Percentiles rank a stretch among this genome's conserved stretches.
These are phyloP conservation scores for Annulohypoxylon stygium DNA, from an alignment of 495 filamentous ascomycete genomes.

Conservation along the genomic window DNA sequence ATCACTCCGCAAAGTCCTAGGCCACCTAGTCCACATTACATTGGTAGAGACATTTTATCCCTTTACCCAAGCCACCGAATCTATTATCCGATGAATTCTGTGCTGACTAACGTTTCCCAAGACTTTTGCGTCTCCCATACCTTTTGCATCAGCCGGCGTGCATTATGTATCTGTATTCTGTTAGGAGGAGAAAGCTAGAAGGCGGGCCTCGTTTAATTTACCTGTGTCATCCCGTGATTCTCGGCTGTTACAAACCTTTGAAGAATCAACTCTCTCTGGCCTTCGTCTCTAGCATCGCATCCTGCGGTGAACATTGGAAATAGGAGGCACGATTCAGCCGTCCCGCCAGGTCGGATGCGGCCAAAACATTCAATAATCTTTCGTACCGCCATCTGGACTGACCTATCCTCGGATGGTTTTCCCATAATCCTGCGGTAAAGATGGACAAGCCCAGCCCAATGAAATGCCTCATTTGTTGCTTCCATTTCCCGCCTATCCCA, in stretches of 20 bases:
- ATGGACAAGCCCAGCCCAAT: conserved; percentile 83
- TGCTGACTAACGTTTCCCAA: conserved; percentile 73
- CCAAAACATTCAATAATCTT: conserved; percentile 72
- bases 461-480: conserved; percentile 84
- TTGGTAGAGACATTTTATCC: conserved; percentile 1
- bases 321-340: conserved; percentile 80
- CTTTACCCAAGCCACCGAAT: conserved; percentile 5
- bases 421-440: conserved; percentile 79
- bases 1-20: conserved; percentile 12
- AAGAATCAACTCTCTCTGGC: conserved; percentile 71
- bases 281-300: conserved; percentile 72
- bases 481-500: conserved; percentile 74
- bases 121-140: conserved; percentile 73
- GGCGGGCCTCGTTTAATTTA: conserved; percentile 44
- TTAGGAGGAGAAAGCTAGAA: conserved; percentile 35
- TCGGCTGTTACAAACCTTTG: conserved; percentile 78
- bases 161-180: conserved; percentile 64
- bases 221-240: conserved; percentile 82
- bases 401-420: conserved; percentile 64
- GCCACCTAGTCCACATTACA: conserved; percentile 13
- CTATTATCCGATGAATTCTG: conserved; percentile 72
- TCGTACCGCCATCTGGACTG: conserved; percentile 73
- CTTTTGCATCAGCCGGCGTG: conserved; percentile 73
- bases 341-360: conserved; percentile 74
- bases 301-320: conserved; percentile 91